A percentile compares a stretch with the other conserved stretches of the same genome.
Evolutionary conservation across 768 basidiomycete genomes (phyloP).

Genomic region (Multifurca ochricompacta): DNA sequence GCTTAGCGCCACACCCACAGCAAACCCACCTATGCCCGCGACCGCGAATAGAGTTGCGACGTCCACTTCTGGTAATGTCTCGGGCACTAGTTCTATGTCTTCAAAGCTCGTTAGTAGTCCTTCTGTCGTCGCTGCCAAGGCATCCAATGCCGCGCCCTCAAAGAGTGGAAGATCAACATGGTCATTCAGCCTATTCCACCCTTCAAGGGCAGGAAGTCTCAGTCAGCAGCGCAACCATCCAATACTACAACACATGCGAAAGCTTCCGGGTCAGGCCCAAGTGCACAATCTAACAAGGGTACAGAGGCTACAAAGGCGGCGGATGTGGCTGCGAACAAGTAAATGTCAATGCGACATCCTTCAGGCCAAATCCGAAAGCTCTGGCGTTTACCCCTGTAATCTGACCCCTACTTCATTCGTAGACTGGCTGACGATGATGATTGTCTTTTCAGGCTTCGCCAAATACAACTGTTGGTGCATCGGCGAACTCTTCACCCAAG

Average conservation of each 20-base stretch:
- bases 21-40: conserved; percentile 24
- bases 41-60: conserved; percentile 27
- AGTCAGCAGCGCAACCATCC: conserved; percentile 26
- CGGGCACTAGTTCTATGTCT: neutral
- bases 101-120: conserved; percentile 21
- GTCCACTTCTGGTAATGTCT: conserved; percentile 15
- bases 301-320: conserved; percentile 39
- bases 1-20: conserved; percentile 41
- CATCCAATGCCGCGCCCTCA: neutral
- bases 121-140: conserved; percentile 8
- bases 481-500: conserved; percentile 20
- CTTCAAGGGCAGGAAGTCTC: conserved; percentile 54
- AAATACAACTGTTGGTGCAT: conserved; percentile 23
- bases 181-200: conserved; percentile 86
- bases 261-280: conserved; percentile 25
- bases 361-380: conserved; percentile 83
- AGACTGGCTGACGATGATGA: neutral
- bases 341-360: conserved; percentile 86
- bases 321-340: conserved; percentile 55
- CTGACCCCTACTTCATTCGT: neutral
- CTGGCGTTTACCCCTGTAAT: conserved; percentile 64
- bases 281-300: conserved; percentile 16
- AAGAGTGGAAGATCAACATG: conserved; percentile 47
- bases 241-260: conserved; percentile 28
- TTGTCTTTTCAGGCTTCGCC: conserved; percentile 25